phyloP scores from a whole-genome alignment of 2,329 filamentous ascomycete species.

The Huntiella moniliformis region DNA sequence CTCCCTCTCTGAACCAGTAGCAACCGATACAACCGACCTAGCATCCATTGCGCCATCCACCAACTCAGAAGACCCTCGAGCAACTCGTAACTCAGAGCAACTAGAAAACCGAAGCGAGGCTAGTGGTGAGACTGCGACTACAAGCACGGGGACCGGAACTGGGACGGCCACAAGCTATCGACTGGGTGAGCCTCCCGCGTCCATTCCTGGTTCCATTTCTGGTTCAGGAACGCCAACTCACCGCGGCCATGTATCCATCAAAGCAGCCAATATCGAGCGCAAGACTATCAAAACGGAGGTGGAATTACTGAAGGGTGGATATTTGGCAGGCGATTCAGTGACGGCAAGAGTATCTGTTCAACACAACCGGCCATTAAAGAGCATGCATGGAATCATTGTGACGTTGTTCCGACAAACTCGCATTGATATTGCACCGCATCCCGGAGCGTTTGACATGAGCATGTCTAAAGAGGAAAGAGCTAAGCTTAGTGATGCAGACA shows the following conservation, averaged over 20 bases:
- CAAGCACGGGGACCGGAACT: conserved; percentile 12
- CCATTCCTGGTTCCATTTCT: background rate
- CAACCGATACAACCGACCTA: background rate
- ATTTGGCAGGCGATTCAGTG: conserved; percentile 66
- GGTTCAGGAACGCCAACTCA: conserved; percentile 9
- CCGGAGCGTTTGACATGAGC: conserved; percentile 28
- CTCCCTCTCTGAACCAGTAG: no score
- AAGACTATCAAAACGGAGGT: conserved; percentile 75
- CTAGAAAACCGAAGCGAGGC: conserved; percentile 47
- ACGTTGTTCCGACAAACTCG: conserved; percentile 82
- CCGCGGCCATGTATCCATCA: conserved; percentile 3
- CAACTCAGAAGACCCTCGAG: conserved; percentile 22
- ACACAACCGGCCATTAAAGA: conserved; percentile 79
- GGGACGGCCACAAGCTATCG: conserved; percentile 8
- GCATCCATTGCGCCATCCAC: conserved; percentile 22
- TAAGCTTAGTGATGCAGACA: conserved; percentile 59
- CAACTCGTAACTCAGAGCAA: conserved; percentile 14
- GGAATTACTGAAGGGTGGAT: conserved; percentile 65
- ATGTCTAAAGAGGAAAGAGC: conserved; percentile 45
- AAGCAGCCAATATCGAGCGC: conserved; percentile 28
- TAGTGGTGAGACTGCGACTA: conserved; percentile 44
- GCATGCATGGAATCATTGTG: conserved; percentile 78
- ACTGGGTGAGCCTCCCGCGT: background rate
- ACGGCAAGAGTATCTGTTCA: conserved; percentile 65
- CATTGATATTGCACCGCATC: conserved; percentile 55